Evolutionary conservation across 2,329 filamentous ascomycete species (phyloP).

Genomic region (Sphaerulina populicola): DNA sequence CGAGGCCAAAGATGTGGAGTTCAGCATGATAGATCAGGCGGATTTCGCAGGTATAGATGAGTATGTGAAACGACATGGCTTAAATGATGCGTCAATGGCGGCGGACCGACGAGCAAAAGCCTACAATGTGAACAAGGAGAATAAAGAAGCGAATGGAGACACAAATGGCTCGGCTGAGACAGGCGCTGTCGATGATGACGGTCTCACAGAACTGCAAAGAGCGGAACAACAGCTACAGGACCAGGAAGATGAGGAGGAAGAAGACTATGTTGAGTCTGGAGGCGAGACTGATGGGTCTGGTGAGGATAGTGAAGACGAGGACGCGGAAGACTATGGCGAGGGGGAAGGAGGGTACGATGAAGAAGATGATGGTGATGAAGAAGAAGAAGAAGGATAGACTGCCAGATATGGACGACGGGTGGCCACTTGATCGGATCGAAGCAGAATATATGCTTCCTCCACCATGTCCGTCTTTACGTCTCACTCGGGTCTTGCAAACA

Average conservation of each 20-base stretch:
- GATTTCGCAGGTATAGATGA: constrained; percentile 55
- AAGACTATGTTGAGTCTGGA: constrained; percentile 30
- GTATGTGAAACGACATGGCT: constrained; percentile 52
- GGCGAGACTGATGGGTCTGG: constrained; percentile 32
- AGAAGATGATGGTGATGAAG: constrained; percentile 21
- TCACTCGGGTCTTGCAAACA: no score
- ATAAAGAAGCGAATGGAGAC: constrained; percentile 24
- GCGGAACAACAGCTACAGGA: constrained; percentile 30
- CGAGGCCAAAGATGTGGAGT: constrained; percentile 49
- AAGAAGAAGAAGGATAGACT: constrained; percentile 13
- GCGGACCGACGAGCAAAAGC: constrained; percentile 52
- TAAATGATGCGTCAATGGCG: constrained; percentile 57
- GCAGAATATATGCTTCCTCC: no score
- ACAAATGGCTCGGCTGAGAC: constrained; percentile 16
- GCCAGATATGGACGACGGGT: no score
- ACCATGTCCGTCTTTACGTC: no score
- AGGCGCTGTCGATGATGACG: constrained; percentile 25
- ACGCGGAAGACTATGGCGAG: constrained; percentile 20
- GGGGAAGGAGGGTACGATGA: constrained; percentile 16
- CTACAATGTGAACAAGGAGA: constrained; percentile 44
- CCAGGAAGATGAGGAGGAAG: constrained; percentile 30
- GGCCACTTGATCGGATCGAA: no score
- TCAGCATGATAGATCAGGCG: constrained; percentile 58
- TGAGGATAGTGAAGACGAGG: constrained; percentile 28
- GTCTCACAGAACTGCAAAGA: constrained; percentile 26